Conservation (phyloP, 768 basidiomycete species). For the Hygrophorus pudorinus region DNA sequence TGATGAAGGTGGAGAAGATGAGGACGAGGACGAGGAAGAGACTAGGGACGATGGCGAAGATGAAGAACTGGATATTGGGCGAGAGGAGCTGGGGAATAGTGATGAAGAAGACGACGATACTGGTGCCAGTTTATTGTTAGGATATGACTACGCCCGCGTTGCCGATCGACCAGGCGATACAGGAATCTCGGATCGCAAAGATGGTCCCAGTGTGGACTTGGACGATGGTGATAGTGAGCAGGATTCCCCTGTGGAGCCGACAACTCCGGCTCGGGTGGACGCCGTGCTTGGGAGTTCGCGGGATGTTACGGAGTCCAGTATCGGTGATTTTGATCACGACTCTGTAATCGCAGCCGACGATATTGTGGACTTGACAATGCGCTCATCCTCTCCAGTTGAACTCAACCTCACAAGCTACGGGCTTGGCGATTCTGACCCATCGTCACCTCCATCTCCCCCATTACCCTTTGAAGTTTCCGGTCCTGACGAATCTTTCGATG, state of each 20-base stretch:
- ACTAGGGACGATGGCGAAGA: conserved; percentile 21
- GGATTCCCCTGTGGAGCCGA: too few relatives aligned
- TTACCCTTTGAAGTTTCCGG: neutral
- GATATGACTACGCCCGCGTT: neutral
- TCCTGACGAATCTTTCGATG: neutral
- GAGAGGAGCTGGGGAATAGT: neutral
- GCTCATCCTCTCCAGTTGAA: neutral
- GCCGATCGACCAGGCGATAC: neutral
- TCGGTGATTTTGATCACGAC: conserved; percentile 2
- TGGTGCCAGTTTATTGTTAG: neutral
- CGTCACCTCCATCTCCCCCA: neutral
- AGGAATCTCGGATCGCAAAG: too few relatives aligned
- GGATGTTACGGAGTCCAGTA: neutral
- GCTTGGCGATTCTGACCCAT: neutral
- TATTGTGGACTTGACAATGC: conserved; percentile 5
- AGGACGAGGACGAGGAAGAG: conserved; percentile 17
- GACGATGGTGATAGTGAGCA: too few relatives aligned
- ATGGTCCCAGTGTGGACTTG: too few relatives aligned
- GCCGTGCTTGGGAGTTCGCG: neutral
- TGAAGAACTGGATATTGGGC: neutral
- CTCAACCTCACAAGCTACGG: neutral
- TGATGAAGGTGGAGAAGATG: conserved; percentile 22
- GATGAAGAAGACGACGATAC: conserved; percentile 9
- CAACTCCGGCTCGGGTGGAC: too few relatives aligned
- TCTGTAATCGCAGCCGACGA: conserved; percentile 7